A percentile compares a stretch with the other conserved stretches of the same genome.
These are phyloP conservation scores for Macrolepiota albuminosa DNA, from an alignment of 768 basidiomycete species.

Conservation along the genomic window DNA sequence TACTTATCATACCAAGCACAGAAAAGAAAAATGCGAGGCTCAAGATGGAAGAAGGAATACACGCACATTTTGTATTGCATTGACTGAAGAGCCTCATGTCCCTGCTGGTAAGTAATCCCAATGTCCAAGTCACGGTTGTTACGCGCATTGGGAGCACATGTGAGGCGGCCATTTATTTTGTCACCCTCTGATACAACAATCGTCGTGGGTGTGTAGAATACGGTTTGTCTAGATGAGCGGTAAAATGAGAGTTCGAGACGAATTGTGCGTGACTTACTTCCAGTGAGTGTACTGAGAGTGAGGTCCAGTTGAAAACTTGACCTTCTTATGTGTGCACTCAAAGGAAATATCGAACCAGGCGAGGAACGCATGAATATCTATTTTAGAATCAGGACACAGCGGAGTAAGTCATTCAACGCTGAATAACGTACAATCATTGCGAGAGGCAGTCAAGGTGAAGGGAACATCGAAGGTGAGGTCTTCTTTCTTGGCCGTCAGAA, in stretches of 20 bases:
- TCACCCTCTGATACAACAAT: slow-evolving; percentile 68
- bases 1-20: slow-evolving; percentile 19
- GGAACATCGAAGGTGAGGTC: slow-evolving; percentile 83
- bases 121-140: slow-evolving; percentile 98
- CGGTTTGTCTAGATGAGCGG: slow-evolving; percentile 70
- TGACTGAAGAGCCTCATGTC: slow-evolving; percentile 27
- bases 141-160: slow-evolving; percentile 83
- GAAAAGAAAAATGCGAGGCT: slow-evolving; percentile 12
- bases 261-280: slow-evolving; percentile 61
- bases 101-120: slow-evolving; percentile 61
- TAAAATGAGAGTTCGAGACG: not conserved
- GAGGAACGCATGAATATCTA: slow-evolving; percentile 96
- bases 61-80: slow-evolving; percentile 89
- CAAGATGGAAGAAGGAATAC: slow-evolving; percentile 19
- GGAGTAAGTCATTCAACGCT: not conserved
- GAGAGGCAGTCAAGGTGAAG: slow-evolving; percentile 76
- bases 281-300: slow-evolving; percentile 96
- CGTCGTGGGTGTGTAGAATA: slow-evolving; percentile 91
- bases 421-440: slow-evolving; percentile 80
- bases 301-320: slow-evolving; percentile 95
- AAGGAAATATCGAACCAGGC: slow-evolving; percentile 99
- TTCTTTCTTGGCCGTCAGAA: slow-evolving; percentile 90
- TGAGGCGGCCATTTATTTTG: slow-evolving; percentile 62
- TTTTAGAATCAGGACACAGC: not conserved
- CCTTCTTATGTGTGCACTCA: slow-evolving; percentile 92